Evolutionary conservation across 1,284 basidiomycete genomes (phyloP), one percentile per base, ranked within the genome.

Genomic region (Leucoagaricus sp.): DNA sequence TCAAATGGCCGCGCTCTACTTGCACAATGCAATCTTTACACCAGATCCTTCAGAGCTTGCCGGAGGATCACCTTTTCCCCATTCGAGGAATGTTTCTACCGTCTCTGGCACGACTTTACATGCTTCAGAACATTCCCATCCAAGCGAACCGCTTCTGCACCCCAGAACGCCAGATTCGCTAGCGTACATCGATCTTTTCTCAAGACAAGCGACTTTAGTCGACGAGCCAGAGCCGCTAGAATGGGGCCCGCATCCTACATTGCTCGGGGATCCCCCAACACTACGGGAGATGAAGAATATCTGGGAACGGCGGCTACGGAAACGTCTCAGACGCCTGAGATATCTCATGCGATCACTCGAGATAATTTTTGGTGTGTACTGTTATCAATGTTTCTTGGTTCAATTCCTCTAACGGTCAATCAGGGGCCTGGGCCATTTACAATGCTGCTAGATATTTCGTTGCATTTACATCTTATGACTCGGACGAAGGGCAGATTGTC

Each of bases 401-500:
- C 25, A 40, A 56, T 23, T 40, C 28, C 34, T 10, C 41, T 58
- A 25, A 41, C 15, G 9, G 13, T 28, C 25, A 28, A 29, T 44
- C 45, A 87, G 86, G 71, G 61, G 65, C 66, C 31, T 90, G 86
- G 85, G 76, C 80, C 21, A 65, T 75, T 3, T 89, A 86, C 67
- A 85, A 78, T 60, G 76, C 80, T 8, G 67, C 82, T 52, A 84
- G 86, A 48, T 90, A 89, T 66, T 84, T 79, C 65, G 61, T 87
- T 10, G 83, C 84, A 9, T 84, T 78, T 61, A 67, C 69, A 4
- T 64, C 68, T 13, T 77, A 77, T 64, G 56, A 71, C 1, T 72
- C 77, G 13, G 61, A 63, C 23, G 65, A 63, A 23, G 75, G 79
- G 41, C 76, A 78, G 61, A 64, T 69, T 1, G 69, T 74, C 23